Evolutionary conservation across 352 stramenopile genomes (phyloP).

Genomic region (Globisporangium alternatum): DNA sequence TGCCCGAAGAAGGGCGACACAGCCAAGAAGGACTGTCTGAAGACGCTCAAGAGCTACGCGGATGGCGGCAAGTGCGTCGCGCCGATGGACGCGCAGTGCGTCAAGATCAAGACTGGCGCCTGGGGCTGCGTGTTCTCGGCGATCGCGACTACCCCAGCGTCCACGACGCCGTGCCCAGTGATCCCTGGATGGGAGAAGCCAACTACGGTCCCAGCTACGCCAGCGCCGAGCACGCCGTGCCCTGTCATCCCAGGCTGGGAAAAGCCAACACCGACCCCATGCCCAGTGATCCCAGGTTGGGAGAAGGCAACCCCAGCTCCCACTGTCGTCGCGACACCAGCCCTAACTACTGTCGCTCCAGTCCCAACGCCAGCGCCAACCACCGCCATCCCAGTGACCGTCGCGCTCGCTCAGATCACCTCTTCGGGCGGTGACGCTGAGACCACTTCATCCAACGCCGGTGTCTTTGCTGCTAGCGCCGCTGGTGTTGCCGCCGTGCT

Average conservation of each 20-base stretch:
- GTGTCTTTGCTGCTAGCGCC: constrained; percentile 18
- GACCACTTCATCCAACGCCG: constrained; percentile 14
- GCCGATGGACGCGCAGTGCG: constrained; percentile 44
- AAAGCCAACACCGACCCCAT: constrained; percentile 20
- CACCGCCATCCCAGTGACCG: constrained; percentile 8
- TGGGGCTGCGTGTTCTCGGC: constrained; percentile 60
- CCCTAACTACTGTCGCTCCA: background rate
- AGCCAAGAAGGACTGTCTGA: constrained; percentile 52
- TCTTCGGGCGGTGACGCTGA: constrained; percentile 4
- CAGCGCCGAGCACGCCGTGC: background rate
- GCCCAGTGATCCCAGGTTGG: constrained; percentile 23
- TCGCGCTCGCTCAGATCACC: constrained; percentile 16
- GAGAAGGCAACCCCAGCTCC: constrained; percentile 17
- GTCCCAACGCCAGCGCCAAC: constrained; percentile 10
- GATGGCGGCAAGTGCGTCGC: constrained; percentile 47
- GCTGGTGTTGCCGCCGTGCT: constrained; percentile 28
- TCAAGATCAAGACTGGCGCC: constrained; percentile 68
- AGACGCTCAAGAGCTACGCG: constrained; percentile 51
- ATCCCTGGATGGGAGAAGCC: constrained; percentile 17
- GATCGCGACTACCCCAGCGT: constrained; percentile 21
- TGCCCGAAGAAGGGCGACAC: constrained; percentile 64
- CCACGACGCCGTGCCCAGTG: constrained; percentile 21
- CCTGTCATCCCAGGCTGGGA: constrained; percentile 6
- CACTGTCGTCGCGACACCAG: background rate
- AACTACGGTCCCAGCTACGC: constrained; percentile 14